phyloP scores from a whole-genome alignment of 2,329 filamentous ascomycete genomes.

The Chlorencoelia australis region DNA sequence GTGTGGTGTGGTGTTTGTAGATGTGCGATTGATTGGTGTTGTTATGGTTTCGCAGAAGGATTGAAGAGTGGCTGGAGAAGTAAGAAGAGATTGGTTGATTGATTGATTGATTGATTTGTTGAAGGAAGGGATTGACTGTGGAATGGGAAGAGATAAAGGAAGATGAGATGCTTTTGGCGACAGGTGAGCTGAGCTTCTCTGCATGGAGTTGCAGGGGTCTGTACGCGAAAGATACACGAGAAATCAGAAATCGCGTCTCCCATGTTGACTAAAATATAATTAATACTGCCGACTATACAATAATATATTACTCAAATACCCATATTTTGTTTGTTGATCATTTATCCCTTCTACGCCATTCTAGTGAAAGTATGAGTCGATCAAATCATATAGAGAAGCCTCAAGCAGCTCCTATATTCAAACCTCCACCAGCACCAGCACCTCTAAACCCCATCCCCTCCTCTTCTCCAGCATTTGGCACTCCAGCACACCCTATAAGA shows the following conservation, averaged over 20 bases:
- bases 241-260: constrained; percentile 14
- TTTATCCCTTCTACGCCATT: background rate
- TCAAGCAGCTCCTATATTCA: constrained; percentile 23
- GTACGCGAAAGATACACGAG: constrained; percentile 7
- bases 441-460: constrained; percentile 59
- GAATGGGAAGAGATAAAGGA: too few relatives aligned
- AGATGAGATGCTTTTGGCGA: constrained; percentile 8
- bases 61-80: background rate
- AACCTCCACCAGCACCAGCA: constrained; percentile 18
- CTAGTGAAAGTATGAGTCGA: constrained; percentile 17
- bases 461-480: constrained; percentile 83
- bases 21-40: background rate
- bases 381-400: constrained; percentile 16
- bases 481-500: constrained; percentile 69
- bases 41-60: background rate
- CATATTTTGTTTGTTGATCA: too few relatives aligned
- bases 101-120: background rate
- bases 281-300: background rate
- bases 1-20: background rate
- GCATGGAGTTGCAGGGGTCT: background rate
- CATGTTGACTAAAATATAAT: background rate
- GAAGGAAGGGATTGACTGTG: too few relatives aligned
- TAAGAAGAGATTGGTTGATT: background rate
- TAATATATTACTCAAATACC: background rate
- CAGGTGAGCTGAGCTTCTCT: constrained; percentile 4